Evolutionary conservation across 805 yeast species (phyloP).

Genomic region (Isabelozyma pseudorhagii): DNA sequence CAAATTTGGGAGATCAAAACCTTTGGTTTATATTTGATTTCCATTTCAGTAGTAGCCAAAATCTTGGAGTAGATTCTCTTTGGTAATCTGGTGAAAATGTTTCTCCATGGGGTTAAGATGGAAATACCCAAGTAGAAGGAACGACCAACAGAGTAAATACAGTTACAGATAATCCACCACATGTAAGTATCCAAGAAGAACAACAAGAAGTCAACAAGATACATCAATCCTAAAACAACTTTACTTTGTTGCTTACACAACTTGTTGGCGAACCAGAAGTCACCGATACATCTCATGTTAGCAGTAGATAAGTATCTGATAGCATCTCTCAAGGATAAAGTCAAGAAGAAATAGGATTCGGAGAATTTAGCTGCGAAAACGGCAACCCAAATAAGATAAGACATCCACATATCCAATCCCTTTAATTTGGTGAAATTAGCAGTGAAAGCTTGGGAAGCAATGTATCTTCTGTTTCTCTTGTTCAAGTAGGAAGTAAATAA

Average conservation of each 20-base stretch:
- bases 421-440: constrained; percentile 78
- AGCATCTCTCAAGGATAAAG: constrained; percentile 89
- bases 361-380: constrained; percentile 85
- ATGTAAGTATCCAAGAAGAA: constrained; percentile 98
- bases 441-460: constrained; percentile 93
- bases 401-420: constrained; percentile 95
- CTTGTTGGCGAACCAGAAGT: constrained; percentile 74
- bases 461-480: constrained; percentile 80
- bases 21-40: constrained; percentile 97
- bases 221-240: constrained; percentile 90
- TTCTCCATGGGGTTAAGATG: constrained; percentile 99
- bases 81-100: constrained; percentile 95
- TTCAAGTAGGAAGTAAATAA: constrained; percentile 90
- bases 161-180: constrained; percentile 97
- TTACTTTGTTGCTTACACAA: constrained; percentile 85
- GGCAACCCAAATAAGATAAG: constrained; percentile 84
- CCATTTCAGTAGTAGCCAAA: constrained; percentile 98
- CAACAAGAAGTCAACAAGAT: constrained; percentile 84
- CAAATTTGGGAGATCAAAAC: constrained; percentile 97
- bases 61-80: constrained; percentile 98
- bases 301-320: constrained; percentile 82
- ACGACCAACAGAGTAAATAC: constrained; percentile 94
- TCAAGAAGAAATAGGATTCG: constrained; percentile 92
- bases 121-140: constrained; percentile 99
- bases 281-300: constrained; percentile 94